Base-by-base conservation (phyloP, 116 monocot species). In the Posidonia oceanica region DNA sequence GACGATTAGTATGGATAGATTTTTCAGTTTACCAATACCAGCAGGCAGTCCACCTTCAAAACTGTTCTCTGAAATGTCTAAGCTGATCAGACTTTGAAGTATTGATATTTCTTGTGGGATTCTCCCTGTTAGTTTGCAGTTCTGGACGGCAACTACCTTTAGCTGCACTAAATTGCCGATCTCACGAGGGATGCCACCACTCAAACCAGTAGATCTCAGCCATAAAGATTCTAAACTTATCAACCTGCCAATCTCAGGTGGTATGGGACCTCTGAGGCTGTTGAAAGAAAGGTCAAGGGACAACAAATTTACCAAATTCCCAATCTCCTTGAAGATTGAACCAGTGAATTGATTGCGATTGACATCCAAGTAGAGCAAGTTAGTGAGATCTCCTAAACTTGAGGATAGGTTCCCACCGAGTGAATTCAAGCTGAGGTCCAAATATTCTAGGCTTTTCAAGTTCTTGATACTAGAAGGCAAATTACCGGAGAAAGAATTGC, bases 281-380 rank as follows among this genome's bases (percentile, higher is more conserved):
- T 95, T 95, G 67, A 63, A 84, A 14, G 95, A 95, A 39, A 95
- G 74, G 68, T 95, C 95, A 40, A 95, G 56, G 14, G 91, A 81
- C 17, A 80, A 22, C 29, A 95, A 79, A 29, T 78, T 83, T 11
- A 7, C 39, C 69, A 91, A 67, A 59, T 75, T 70, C 18, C 81
- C 84, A 74, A 91, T 79, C 51, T 75, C 79, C 65, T 82, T 64
- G 73, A 86, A 81, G 17, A 95, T 79, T 40, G 79, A 61, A 67
- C 95, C 91, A 8, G 67, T 80, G 59, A 95, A 68, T 15, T 21
- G 64, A 71, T 95, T 95, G 13, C 66, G 77, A 71, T 88, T 95
- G 61, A 67, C 52, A 74, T 95, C 95, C 16, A 95, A 64, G 79
- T 91, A 75, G 41, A 71, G 56, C 12, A 95, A 84, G 22, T 66